These are phyloP conservation scores for Colletotrichum sp. DNA, from an alignment of 2,329 filamentous ascomycete species.

Conservation along the genomic window DNA sequence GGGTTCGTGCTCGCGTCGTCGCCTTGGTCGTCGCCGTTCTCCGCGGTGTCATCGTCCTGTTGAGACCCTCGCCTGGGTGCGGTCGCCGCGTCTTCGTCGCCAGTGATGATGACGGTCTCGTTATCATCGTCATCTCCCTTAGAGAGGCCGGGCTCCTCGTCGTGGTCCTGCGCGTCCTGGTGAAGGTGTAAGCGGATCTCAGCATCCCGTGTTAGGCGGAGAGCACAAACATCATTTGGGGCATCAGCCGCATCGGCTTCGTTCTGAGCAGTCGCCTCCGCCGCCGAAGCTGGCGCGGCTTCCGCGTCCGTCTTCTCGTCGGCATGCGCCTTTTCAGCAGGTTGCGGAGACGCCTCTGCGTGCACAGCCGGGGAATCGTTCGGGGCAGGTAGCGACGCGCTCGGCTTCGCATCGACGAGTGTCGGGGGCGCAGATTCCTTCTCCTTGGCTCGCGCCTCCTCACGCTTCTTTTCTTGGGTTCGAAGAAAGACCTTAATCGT, in stretches of 20 bases:
- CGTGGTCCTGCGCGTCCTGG: background rate
- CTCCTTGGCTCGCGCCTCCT: conserved; percentile 64
- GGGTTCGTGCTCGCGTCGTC: conserved; percentile 28
- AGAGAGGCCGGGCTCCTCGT: background rate
- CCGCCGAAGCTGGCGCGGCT: background rate
- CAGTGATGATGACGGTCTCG: conserved; percentile 17
- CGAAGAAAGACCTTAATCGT: conserved; percentile 92
- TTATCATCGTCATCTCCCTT: conserved; percentile 18
- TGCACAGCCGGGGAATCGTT: conserved; percentile 18
- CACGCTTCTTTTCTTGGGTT: conserved; percentile 88
- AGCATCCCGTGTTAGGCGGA: background rate
- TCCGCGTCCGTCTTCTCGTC: background rate
- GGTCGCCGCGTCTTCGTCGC: conserved; percentile 13
- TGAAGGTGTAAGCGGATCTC: background rate
- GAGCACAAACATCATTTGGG: background rate
- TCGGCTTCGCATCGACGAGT: conserved; percentile 45
- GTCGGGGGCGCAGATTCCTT: conserved; percentile 44
- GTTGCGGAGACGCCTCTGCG: conserved; percentile 16
- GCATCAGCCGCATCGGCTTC: background rate
- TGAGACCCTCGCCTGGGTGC: background rate
- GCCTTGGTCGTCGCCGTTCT: conserved; percentile 25
- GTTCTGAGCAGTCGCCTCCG: background rate
- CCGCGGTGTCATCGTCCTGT: conserved; percentile 21
- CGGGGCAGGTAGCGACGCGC: conserved; percentile 32
- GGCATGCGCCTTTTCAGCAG: background rate